Evolutionary conservation across 208 protist species (phyloP).

Genomic region (Dictyostelium gargantuum): DNA sequence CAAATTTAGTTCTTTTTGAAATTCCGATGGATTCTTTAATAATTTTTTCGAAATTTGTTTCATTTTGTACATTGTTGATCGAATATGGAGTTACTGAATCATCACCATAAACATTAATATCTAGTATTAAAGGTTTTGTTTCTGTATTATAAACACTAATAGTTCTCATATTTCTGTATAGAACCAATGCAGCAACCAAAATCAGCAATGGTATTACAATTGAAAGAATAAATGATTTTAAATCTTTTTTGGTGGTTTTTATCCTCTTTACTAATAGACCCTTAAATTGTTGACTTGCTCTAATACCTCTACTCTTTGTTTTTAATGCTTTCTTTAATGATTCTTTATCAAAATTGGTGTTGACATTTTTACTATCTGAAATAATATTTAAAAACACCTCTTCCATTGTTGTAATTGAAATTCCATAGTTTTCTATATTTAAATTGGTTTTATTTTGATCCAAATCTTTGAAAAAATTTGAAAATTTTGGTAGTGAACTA

Average conservation of each 20-base stretch:
- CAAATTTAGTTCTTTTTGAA: not conserved
- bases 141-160: not conserved
- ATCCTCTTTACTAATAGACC: constrained; percentile 14
- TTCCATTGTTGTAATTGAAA: constrained; percentile 52
- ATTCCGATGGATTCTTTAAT: not conserved
- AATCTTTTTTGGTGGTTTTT: not conserved
- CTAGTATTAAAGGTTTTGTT: not conserved
- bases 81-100: not conserved
- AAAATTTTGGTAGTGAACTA: not conserved
- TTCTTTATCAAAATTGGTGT: not conserved
- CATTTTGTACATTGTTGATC: not conserved
- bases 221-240: not conserved
- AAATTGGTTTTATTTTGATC: not conserved
- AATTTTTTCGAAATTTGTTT: too few relatives aligned
- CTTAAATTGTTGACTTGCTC: not conserved
- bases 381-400: constrained; percentile 54
- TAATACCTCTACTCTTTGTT: not conserved
- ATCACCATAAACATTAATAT: not conserved
- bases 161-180: not conserved
- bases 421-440: not conserved
- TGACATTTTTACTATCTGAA: not conserved
- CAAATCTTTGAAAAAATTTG: not conserved
- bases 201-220: not conserved
- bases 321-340: not conserved
- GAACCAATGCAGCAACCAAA: not conserved